phyloP scores from a whole-genome alignment of 257 asterid genomes.

The Nicotiana benthamiana region DNA sequence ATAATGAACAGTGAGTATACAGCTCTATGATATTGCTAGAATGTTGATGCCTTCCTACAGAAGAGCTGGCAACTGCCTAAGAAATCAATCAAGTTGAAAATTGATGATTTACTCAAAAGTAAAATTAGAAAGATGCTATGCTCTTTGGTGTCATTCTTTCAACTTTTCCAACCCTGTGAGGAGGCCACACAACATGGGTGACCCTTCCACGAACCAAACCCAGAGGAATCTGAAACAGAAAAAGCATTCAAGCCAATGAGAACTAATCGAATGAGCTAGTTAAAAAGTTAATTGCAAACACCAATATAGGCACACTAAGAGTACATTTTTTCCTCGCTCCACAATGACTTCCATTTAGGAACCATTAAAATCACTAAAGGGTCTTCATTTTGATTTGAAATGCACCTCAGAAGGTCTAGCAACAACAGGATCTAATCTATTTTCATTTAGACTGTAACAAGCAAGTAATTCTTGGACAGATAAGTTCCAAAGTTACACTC shows the following conservation, averaged over 20 bases:
- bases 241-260: not conserved
- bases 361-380: not conserved
- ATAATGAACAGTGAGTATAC: not conserved
- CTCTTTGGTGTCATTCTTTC: constrained; percentile 22
- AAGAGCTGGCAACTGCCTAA: not conserved
- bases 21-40: not conserved
- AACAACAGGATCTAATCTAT: not conserved
- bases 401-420: not conserved
- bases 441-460: not conserved
- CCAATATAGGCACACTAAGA: not conserved
- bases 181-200: constrained; percentile 84
- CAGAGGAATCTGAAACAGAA: constrained; percentile 58
- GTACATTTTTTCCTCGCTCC: not conserved
- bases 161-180: constrained; percentile 63
- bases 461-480: not conserved
- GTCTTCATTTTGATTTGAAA: not conserved
- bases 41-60: not conserved
- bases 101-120: not conserved
- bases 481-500: not conserved
- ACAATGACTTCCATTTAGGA: not conserved
- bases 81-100: not conserved
- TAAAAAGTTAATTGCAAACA: not conserved
- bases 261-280: not conserved
- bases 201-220: constrained; percentile 85
- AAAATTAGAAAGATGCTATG: constrained; percentile 14